Conservation (phyloP, 768 basidiomycete species). For the Gloeophyllum trabeum region DNA sequence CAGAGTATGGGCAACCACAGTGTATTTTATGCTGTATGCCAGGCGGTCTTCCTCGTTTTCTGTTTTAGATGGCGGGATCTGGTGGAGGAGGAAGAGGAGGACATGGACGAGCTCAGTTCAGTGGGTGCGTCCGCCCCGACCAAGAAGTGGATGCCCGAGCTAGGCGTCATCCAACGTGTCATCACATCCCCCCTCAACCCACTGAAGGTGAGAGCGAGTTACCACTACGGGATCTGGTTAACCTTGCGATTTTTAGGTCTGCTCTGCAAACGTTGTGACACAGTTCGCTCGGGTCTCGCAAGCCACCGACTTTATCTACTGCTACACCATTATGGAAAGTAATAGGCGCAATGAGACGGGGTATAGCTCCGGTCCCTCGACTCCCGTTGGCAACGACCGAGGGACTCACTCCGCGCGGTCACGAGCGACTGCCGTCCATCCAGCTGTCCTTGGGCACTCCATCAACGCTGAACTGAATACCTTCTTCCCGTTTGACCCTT, state of each 20-base stretch:
- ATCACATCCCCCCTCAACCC: constrained; percentile 83
- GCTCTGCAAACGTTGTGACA: constrained; percentile 80
- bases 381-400: neutral
- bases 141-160: constrained; percentile 78
- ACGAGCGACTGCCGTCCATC: constrained; percentile 3
- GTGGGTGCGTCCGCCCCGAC: constrained; percentile 13
- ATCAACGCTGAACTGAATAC: constrained; percentile 68
- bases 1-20: constrained; percentile 33
- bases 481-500: constrained; percentile 99
- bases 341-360: constrained; percentile 61
- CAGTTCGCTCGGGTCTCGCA: constrained; percentile 94
- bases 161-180: constrained; percentile 69
- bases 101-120: constrained; percentile 26
- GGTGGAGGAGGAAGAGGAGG: constrained; percentile 45
- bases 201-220: constrained; percentile 64
- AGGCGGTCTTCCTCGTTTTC: constrained; percentile 92
- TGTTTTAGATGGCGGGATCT: constrained; percentile 97
- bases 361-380: constrained; percentile 7
- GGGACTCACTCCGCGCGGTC: neutral
- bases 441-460: constrained; percentile 20
- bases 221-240: constrained; percentile 3
- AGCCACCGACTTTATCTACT: constrained; percentile 85
- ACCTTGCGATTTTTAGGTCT: constrained; percentile 40
- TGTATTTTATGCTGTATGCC: constrained; percentile 86
- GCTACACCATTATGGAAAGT: constrained; percentile 85